These are phyloP conservation scores for Aspergillus intermedius DNA, from an alignment of 2,329 filamentous ascomycete genomes.

Conservation along the genomic window DNA sequence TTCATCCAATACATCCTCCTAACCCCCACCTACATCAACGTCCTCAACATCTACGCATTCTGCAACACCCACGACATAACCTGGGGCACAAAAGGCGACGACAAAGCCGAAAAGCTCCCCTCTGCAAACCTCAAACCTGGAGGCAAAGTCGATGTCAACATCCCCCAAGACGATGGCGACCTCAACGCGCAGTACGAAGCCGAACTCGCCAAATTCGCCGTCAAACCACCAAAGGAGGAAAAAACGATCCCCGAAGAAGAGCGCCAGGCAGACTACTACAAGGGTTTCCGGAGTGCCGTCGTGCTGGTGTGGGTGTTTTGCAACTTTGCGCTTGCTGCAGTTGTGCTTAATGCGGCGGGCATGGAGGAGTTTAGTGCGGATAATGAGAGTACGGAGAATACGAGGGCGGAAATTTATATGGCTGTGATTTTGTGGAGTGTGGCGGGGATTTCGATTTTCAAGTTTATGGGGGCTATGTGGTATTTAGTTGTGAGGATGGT, in stretches of 20 bases:
- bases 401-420: constrained; percentile 74
- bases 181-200: constrained; percentile 91
- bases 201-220: constrained; percentile 66
- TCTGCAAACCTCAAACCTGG: constrained; percentile 86
- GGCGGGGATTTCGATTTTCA: constrained; percentile 73
- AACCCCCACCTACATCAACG: constrained; percentile 95
- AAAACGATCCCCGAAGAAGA: constrained; percentile 50
- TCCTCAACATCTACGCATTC: constrained; percentile 97
- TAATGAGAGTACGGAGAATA: constrained; percentile 39
- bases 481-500: constrained; percentile 88
- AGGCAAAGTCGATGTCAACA: constrained; percentile 85
- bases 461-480: constrained; percentile 83
- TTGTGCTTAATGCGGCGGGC: constrained; percentile 81
- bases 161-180: constrained; percentile 84
- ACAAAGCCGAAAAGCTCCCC: constrained; percentile 85
- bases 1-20: constrained; percentile 92
- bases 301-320: constrained; percentile 95
- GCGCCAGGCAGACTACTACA: constrained; percentile 97
- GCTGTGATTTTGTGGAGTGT: constrained; percentile 83
- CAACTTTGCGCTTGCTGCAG: constrained; percentile 80
- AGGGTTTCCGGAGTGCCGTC: constrained; percentile 84
- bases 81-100: constrained; percentile 97
- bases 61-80: constrained; percentile 98
- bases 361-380: constrained; percentile 58
- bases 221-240: constrained; percentile 67